Evolutionary conservation across 768 basidiomycete species (phyloP).

Genomic region (Leccinum imitatum): DNA sequence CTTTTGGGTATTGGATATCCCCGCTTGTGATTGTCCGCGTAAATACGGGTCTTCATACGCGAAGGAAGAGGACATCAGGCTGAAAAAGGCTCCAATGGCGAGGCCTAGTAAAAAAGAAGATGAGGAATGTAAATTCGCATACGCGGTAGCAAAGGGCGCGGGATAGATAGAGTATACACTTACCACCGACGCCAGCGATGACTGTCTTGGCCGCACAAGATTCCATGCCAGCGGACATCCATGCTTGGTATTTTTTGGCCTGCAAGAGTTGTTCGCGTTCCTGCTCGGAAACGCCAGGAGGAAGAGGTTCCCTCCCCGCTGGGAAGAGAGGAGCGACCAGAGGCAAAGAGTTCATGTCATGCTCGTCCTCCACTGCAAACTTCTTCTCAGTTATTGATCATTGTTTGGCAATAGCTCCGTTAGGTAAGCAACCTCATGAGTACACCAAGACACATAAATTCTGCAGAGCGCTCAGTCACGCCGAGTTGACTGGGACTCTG

Average conservation of each 20-base stretch:
- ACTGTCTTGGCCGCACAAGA: conserved; percentile 83
- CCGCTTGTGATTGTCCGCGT: conserved; percentile 57
- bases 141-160: neutral
- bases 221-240: conserved; percentile 72
- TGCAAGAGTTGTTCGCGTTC: conserved; percentile 67
- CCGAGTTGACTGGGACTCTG: no score
- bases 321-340: conserved; percentile 73
- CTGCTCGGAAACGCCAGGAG: conserved; percentile 79
- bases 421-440: neutral
- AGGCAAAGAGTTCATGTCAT: conserved; percentile 33
- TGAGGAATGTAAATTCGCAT: conserved; percentile 7
- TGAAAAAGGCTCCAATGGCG: conserved; percentile 92
- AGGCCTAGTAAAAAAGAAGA: conserved; percentile 56
- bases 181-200: conserved; percentile 81
- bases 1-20: conserved; percentile 68
- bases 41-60: conserved; percentile 92
- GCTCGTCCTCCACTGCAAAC: conserved; percentile 12
- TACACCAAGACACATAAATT: no score
- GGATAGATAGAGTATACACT: conserved; percentile 27
- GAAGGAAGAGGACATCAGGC: conserved; percentile 93
- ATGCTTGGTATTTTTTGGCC: conserved; percentile 75
- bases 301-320: conserved; percentile 85
- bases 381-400: conserved; percentile 12
- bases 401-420: conserved; percentile 9
- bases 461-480: no score